Conservation (phyloP, 768 basidiomycete genomes). For the Rhodosporidiobolus odoratus region DNA sequence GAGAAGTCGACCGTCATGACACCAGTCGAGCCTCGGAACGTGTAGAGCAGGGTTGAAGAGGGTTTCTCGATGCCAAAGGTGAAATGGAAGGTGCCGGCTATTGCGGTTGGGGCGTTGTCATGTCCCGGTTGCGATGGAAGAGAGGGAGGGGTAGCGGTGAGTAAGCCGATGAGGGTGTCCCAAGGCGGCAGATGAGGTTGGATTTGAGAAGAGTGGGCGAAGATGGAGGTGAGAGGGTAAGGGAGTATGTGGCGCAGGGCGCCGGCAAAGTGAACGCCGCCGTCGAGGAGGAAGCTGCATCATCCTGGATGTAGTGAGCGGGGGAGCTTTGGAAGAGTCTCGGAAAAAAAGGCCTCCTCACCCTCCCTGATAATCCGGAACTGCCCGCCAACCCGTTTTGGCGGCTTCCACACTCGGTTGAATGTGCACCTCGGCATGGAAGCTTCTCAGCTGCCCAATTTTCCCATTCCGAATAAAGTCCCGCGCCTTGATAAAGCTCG, state of each 20-base stretch:
- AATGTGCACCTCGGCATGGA: constrained; percentile 55
- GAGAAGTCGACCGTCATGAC: constrained; percentile 51
- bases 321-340: not conserved
- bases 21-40: constrained; percentile 62
- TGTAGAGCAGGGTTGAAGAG: constrained; percentile 47
- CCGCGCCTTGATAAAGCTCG: constrained; percentile 12
- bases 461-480: constrained; percentile 54
- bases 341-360: constrained; percentile 1
- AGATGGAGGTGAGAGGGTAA: constrained; percentile 57
- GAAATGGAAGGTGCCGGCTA: constrained; percentile 53
- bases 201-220: constrained; percentile 64
- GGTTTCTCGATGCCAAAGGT: constrained; percentile 59
- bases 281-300: constrained; percentile 58
- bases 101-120: not conserved
- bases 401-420: constrained; percentile 6
- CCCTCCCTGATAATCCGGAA: constrained; percentile 59
- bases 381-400: constrained; percentile 60
- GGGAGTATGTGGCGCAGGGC: constrained; percentile 45
- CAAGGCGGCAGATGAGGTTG: constrained; percentile 67
- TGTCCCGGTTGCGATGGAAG: not conserved
- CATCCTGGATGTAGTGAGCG: not conserved
- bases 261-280: constrained; percentile 65
- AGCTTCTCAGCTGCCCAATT: constrained; percentile 68
- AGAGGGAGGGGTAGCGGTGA: not conserved
- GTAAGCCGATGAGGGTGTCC: constrained; percentile 62